Evolutionary conservation across 1,284 basidiomycete genomes (phyloP).

Genomic region (Trametes polyzona): DNA sequence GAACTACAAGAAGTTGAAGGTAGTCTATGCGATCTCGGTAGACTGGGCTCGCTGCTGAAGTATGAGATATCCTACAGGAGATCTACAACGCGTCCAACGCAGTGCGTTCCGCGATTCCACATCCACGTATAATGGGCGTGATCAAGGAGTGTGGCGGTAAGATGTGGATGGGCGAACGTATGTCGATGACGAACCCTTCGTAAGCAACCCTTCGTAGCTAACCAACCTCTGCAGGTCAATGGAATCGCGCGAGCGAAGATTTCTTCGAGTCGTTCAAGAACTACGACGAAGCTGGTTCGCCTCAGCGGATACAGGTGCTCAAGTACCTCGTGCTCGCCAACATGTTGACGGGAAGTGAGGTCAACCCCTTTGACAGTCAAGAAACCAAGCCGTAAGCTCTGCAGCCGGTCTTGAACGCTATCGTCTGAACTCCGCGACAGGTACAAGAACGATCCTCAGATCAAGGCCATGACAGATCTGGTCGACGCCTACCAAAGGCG

Average conservation of each 20-base stretch:
- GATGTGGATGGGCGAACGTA: constrained; percentile 99
- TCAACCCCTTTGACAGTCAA: constrained; percentile 99
- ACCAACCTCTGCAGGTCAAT: constrained; percentile 68
- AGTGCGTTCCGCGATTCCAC: constrained; percentile 96
- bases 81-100: constrained; percentile 95
- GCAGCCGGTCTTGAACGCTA: not conserved
- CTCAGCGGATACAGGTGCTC: constrained; percentile 95
- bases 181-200: constrained; percentile 34
- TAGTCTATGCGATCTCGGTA: constrained; percentile 28
- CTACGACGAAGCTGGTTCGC: constrained; percentile 97
- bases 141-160: constrained; percentile 99
- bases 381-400: constrained; percentile 96
- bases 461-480: constrained; percentile 97
- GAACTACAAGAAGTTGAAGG: constrained; percentile 96
- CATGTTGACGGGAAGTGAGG: constrained; percentile 98
- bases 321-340: constrained; percentile 98
- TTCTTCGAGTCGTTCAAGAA: constrained; percentile 99
- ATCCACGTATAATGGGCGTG: constrained; percentile 98
- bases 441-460: constrained; percentile 96
- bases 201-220: no score
- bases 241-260: constrained; percentile 96
- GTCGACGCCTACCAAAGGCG: constrained; percentile 95
- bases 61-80: constrained; percentile 56
- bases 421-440: constrained; percentile 42
- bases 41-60: not conserved